Base-by-base conservation (phyloP, 2,329 filamentous ascomycete genomes). In the Neonectria coccinea region DNA sequence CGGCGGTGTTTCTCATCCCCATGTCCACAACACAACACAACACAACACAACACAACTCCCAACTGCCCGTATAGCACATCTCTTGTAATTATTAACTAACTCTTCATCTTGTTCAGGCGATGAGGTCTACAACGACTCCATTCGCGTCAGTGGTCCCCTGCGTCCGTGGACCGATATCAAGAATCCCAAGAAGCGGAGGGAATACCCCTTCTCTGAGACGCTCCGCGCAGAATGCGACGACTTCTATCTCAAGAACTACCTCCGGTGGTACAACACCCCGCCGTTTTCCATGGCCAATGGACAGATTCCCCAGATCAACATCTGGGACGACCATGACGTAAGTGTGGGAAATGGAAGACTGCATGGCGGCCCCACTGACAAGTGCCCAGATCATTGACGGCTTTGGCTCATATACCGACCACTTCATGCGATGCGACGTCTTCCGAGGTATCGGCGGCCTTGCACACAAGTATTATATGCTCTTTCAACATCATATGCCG, bases 391-490 rank as follows among this genome's bases (percentile, higher is more conserved):
- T 94, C 70, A 96, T 95, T 70, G 91, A 94, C 78, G 96, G 96
- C 0, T 99, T 93, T 76, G 96, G 96, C 4, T 97, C 94, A 0
- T 99, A 99, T 78, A 89, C 94, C 27, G 89, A 97, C 74, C 89
- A 94, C 41, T 98, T 98, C 76, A 98, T 98, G 94, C 88, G 87
- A 72, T 96, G 93, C 56, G 87, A 93, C 51, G 93, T 99, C 6
- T 98, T 99, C 79, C 91, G 92, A 48, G 96, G 96, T 20, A 88
- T 99, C 61, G 96, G 96, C 5, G 93, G 92, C 33, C 89, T 94
- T 59, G 96, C 96, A 1, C 97, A 96, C 84, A 99, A 99, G 79
- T 98, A 98, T 80, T 99, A 99, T 77, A 88, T 98, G 86, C 87
- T 99, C 10, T 99, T 99, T 80, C 96, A 99, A 80, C 96, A 99